Conservation (phyloP, 2,329 filamentous ascomycete species). For the Aphanocladium album region DNA sequence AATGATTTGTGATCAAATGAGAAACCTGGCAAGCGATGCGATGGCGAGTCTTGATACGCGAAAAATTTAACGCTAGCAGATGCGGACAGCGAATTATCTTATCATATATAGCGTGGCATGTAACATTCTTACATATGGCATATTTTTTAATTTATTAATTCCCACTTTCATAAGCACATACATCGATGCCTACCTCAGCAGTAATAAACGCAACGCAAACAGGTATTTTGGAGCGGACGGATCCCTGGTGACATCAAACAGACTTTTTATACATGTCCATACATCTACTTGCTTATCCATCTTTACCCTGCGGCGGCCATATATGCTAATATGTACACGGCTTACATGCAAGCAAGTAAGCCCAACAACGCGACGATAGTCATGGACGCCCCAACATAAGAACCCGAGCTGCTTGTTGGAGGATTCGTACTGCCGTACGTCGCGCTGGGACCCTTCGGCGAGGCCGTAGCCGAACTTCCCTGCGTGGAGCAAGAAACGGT, state of each 20-base stretch:
- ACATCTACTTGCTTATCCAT: too few relatives aligned
- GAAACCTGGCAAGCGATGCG: background rate
- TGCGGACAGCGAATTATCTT: background rate
- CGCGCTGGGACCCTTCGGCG: background rate
- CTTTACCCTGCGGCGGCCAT: too few relatives aligned
- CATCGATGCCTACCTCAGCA: too few relatives aligned
- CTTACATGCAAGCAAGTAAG: background rate
- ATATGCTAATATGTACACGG: background rate
- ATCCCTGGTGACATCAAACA: too few relatives aligned
- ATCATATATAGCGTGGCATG: background rate
- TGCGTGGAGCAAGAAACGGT: background rate
- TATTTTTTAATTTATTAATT: background rate
- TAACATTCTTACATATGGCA: background rate
- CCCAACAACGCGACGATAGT: background rate
- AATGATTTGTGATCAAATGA: background rate
- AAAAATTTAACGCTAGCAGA: background rate
- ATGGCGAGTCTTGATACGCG: background rate
- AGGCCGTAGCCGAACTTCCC: background rate
- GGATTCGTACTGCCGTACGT: background rate
- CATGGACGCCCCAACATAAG: background rate
- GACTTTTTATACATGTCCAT: too few relatives aligned
- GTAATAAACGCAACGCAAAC: too few relatives aligned
- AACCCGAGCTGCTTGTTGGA: background rate
- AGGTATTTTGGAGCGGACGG: too few relatives aligned
- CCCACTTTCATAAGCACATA: too few relatives aligned